Conservation (phyloP, 2,329 filamentous ascomycete species). For the Epichloe baconii region DNA sequence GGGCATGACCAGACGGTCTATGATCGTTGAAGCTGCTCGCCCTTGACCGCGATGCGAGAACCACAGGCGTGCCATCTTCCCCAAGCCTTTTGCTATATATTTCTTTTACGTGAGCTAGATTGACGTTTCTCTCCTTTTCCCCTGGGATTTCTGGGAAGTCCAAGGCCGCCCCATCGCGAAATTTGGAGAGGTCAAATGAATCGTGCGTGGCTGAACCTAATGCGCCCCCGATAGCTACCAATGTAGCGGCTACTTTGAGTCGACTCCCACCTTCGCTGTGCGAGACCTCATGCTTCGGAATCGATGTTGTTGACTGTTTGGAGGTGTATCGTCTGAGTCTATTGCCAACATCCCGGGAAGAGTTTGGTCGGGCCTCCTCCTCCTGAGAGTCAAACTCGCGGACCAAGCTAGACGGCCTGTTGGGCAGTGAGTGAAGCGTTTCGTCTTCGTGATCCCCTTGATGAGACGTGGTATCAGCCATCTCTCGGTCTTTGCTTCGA, state of each 20-base stretch:
- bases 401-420: not conserved
- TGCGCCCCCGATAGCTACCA: conserved; percentile 30
- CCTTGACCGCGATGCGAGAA: conserved; percentile 17
- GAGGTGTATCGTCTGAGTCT: not conserved
- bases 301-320: not conserved
- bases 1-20: conserved; percentile 1
- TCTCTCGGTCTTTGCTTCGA: not conserved
- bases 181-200: conserved; percentile 35
- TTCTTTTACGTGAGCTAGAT: conserved; percentile 24
- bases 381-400: not conserved
- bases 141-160: conserved; percentile 45
- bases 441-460: not conserved
- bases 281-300: not conserved
- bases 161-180: conserved; percentile 30
- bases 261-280: conserved; percentile 16
- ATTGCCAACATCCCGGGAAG: not conserved
- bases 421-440: not conserved
- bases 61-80: conserved; percentile 18
- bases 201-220: conserved; percentile 34
- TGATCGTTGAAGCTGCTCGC: conserved; percentile 22
- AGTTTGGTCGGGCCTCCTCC: not conserved
- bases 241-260: conserved; percentile 26
- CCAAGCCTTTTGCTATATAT: conserved; percentile 25
- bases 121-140: conserved; percentile 20
- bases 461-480: not conserved